Base-by-base conservation (phyloP, 345 rosid genomes). In the Garcia nutans region DNA sequence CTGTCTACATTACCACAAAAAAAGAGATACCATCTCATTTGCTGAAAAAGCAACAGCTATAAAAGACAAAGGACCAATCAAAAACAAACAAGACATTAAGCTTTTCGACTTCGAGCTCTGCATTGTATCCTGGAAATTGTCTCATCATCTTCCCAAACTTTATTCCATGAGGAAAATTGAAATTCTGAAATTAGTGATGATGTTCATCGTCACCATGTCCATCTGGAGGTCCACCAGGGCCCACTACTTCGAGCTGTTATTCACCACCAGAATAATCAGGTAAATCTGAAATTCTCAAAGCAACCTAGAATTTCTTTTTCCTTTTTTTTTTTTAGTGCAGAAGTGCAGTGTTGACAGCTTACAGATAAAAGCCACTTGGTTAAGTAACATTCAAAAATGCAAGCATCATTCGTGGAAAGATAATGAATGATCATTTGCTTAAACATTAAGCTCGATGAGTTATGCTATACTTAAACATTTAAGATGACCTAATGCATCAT, bases 151-250 rank as follows among this genome's bases (percentile, higher is more conserved):
- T 80, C 80, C 79, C 76, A 59, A 45, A 42, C 58, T 75, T 80
- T 69, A 74, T 80, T 74, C 68, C 79, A 19, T 23, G 45, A 58
- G 65, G 47, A 62, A 74, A 75, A 31, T 19, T 16, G 56, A 28
- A 65, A 50, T 65, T 54, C 76, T 76, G 62, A 42, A 24, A 72
- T 50, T 65, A 79, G 75, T 75, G 82, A 74, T 92, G 85, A 72
- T 79, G 81, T 22, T 74, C 76, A 16, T 85, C 87, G 11, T 87
- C 93, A 2, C 87, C 94, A 71, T 90, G 91, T 69, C 91, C 98
- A 67, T 89, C 90, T 0, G 99, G 97, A 22, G 90, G 88, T 74
- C 94, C 97, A 71, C 97, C 98, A 7, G 97, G 96, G 44, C 98
- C 97, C 66, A 89, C 93, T 72, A 93, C 97, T 84, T 93, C 93